Evolutionary conservation across 2,329 filamentous ascomycete species (phyloP).

Genomic region (Colletotrichum navitas): DNA sequence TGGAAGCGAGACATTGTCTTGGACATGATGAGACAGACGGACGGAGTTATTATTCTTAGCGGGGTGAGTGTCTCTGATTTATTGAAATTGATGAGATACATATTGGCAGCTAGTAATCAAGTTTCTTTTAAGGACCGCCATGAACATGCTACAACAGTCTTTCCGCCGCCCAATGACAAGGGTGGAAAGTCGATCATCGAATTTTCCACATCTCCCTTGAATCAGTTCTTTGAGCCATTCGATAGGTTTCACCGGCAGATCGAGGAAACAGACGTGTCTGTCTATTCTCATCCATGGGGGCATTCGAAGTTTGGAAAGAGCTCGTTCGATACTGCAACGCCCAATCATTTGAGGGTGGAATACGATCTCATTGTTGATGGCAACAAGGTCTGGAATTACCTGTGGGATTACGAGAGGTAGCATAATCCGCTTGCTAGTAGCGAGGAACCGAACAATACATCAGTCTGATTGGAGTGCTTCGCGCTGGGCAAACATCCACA

Average conservation of each 20-base stretch:
- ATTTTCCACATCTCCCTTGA: slow-evolving; percentile 74
- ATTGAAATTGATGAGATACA: background rate
- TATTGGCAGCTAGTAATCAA: background rate
- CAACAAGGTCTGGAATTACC: slow-evolving; percentile 19
- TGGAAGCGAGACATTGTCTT: slow-evolving; percentile 71
- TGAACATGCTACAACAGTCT: slow-evolving; percentile 73
- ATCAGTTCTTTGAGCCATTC: slow-evolving; percentile 77
- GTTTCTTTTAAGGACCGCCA: slow-evolving; percentile 61
- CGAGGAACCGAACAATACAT: background rate
- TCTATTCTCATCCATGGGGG: slow-evolving; percentile 33
- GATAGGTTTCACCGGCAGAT: slow-evolving; percentile 70
- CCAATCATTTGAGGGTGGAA: slow-evolving; percentile 12
- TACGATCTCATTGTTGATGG: slow-evolving; percentile 34
- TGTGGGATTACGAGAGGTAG: slow-evolving; percentile 19
- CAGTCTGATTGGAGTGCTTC: too few relatives aligned
- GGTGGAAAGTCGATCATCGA: slow-evolving; percentile 66
- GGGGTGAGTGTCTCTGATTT: slow-evolving; percentile 56
- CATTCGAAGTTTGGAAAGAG: slow-evolving; percentile 33
- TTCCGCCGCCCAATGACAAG: slow-evolving; percentile 53
- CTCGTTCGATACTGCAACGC: slow-evolving; percentile 20
- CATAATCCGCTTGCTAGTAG: background rate
- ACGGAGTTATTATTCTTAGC: slow-evolving; percentile 73
- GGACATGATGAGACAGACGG: slow-evolving; percentile 74
- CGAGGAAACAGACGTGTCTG: slow-evolving; percentile 50
- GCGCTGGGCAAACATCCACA: background rate